Evolutionary conservation across 108 stramenopile genomes (phyloP).

Genomic region (Chaetoceros tenuissimus): DNA sequence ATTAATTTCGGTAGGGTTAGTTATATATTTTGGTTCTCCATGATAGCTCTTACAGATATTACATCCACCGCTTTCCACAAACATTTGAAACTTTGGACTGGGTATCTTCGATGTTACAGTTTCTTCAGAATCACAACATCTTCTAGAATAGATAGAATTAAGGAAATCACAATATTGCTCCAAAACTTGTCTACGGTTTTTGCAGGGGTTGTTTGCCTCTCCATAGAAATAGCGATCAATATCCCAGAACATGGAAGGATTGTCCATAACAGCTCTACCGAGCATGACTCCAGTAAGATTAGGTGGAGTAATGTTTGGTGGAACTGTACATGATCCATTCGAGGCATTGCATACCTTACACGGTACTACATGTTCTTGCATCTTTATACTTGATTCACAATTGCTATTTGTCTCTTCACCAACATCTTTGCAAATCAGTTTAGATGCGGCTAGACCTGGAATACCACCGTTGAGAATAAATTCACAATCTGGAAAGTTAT

Average conservation of each 20-base stretch:
- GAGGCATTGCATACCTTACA: conserved; percentile 36
- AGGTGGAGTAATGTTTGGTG: conserved; percentile 32
- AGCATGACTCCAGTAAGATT: conserved; percentile 65
- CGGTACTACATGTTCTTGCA: conserved; percentile 26
- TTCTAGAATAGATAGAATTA: conserved; percentile 49
- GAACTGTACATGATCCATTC: conserved; percentile 58
- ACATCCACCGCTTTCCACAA: not conserved
- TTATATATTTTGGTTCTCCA: not conserved
- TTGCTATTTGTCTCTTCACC: not conserved
- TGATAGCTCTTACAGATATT: not conserved
- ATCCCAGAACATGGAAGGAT: conserved; percentile 52
- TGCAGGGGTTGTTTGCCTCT: conserved; percentile 44
- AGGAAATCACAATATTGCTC: conserved; percentile 47
- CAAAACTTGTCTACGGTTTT: conserved; percentile 50
- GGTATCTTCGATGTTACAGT: conserved; percentile 13
- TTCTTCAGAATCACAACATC: conserved; percentile 66
- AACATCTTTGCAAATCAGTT: not conserved
- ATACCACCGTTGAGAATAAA: conserved; percentile 76
- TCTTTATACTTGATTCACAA: not conserved
- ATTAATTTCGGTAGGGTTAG: not conserved
- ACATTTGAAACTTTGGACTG: conserved; percentile 5
- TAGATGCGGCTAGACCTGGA: conserved; percentile 2
- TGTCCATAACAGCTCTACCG: conserved; percentile 63
- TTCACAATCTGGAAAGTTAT: conserved; percentile 54
- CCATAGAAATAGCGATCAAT: conserved; percentile 73